Evolutionary conservation across 306 rosid genomes (phyloP).

Genomic region (Cicer judaicum): DNA sequence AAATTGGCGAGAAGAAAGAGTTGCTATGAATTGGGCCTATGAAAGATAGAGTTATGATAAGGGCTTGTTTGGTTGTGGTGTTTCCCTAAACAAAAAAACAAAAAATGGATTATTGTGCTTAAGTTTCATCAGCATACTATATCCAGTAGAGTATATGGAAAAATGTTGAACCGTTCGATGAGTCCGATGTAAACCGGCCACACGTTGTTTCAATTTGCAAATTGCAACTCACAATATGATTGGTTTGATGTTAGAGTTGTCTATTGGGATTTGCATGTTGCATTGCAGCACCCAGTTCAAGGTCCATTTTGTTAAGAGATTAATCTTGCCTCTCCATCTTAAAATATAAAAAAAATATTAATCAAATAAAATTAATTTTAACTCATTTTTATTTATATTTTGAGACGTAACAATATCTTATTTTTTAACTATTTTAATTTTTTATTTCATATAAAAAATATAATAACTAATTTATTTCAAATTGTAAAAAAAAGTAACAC

Average conservation of each 20-base stretch:
- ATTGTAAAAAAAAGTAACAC: too few relatives aligned
- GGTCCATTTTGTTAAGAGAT: neutral
- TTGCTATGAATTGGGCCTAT: slow-evolving; percentile 32
- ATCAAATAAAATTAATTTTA: too few relatives aligned
- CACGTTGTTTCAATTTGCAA: neutral
- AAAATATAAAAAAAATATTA: too few relatives aligned
- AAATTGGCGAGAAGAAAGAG: slow-evolving; percentile 33
- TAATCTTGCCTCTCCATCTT: too few relatives aligned
- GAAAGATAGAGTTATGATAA: slow-evolving; percentile 55
- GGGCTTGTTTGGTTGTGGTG: slow-evolving; percentile 77
- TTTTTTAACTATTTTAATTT: too few relatives aligned
- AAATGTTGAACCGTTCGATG: slow-evolving; percentile 39
- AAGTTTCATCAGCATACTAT: neutral
- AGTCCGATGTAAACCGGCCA: slow-evolving; percentile 25
- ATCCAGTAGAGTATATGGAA: neutral
- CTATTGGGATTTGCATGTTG: neutral
- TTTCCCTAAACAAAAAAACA: slow-evolving; percentile 51
- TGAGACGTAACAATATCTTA: too few relatives aligned
- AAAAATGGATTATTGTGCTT: slow-evolving; percentile 29
- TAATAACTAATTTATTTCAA: too few relatives aligned
- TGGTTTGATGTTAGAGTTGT: neutral
- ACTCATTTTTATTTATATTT: too few relatives aligned
- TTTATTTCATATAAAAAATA: too few relatives aligned
- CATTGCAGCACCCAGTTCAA: neutral
- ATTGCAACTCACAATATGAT: neutral